Evolutionary conservation across 2,329 filamentous ascomycete species (phyloP).

Genomic region (Sporothrix luriei): DNA sequence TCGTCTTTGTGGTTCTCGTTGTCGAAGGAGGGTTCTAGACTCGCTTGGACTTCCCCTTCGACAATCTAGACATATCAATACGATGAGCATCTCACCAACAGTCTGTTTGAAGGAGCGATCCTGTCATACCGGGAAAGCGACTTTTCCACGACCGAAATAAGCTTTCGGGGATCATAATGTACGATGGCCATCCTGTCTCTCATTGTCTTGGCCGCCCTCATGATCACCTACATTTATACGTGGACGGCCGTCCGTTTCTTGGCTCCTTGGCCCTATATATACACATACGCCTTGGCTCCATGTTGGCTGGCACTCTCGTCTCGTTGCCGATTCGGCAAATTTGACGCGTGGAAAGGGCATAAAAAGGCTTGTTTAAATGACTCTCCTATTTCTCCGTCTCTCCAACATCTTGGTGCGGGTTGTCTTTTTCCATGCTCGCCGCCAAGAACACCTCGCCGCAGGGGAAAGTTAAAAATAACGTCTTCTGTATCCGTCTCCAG

Average conservation of each 20-base stretch:
- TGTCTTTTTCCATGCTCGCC: background rate
- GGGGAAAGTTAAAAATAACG: background rate
- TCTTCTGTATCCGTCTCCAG: background rate
- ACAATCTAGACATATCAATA: background rate
- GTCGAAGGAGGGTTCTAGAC: background rate
- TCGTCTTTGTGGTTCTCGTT: background rate
- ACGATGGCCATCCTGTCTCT: background rate
- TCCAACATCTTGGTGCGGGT: too few relatives aligned
- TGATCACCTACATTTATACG: background rate
- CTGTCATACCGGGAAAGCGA: conserved; percentile 18
- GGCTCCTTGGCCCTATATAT: background rate
- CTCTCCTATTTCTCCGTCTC: conserved; percentile 11
- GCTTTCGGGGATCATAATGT: background rate
- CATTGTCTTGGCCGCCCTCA: background rate
- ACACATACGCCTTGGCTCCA: background rate
- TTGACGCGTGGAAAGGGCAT: background rate
- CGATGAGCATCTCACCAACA: background rate
- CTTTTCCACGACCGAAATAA: background rate
- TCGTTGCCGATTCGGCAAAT: conserved; percentile 19
- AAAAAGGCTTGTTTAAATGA: conserved; percentile 19
- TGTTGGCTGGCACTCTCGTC: too few relatives aligned
- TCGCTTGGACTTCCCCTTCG: background rate
- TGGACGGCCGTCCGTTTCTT: background rate
- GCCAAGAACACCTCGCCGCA: background rate
- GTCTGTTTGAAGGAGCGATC: background rate